A percentile compares a stretch with the other conserved stretches of the same genome.
These are phyloP conservation scores for Wolfiporia cocos DNA, from an alignment of 1,284 basidiomycete genomes.

Conservation along the genomic window DNA sequence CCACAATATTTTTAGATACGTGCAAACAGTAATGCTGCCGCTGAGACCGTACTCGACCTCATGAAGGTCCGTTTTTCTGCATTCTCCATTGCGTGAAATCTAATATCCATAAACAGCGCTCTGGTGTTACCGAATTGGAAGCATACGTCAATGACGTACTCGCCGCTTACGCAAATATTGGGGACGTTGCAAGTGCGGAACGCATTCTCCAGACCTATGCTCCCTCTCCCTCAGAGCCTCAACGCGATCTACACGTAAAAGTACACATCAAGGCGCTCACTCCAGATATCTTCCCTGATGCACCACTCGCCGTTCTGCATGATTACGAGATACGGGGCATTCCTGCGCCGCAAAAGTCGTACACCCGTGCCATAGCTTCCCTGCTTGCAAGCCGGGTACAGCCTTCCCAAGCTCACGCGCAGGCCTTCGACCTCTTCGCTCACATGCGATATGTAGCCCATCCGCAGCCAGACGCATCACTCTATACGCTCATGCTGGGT, in stretches of 20 bases:
- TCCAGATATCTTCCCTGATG: slow-evolving; percentile 38
- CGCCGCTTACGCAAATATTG: slow-evolving; percentile 39
- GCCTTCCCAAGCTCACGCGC: slow-evolving; percentile 49
- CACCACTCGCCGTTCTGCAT: slow-evolving; percentile 58
- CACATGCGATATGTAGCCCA: slow-evolving; percentile 97
- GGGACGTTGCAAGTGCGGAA: slow-evolving; percentile 42
- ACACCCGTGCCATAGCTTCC: slow-evolving; percentile 54
- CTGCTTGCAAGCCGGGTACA: slow-evolving; percentile 43
- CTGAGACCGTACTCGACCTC: slow-evolving; percentile 29
- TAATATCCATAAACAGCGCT: slow-evolving; percentile 25
- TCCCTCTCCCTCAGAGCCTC: slow-evolving; percentile 39
- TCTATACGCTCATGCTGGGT: slow-evolving; percentile 87
- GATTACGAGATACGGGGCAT: slow-evolving; percentile 53
- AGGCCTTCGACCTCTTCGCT: slow-evolving; percentile 90
- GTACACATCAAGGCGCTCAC: slow-evolving; percentile 43
- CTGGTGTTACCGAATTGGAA: slow-evolving; percentile 32
- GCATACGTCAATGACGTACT: slow-evolving; percentile 41
- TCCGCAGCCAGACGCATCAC: slow-evolving; percentile 63
- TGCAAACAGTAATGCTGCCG: slow-evolving; percentile 27
- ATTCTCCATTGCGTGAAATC: slow-evolving; percentile 1
- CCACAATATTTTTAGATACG: slow-evolving; percentile 24
- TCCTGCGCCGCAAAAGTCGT: slow-evolving; percentile 59
- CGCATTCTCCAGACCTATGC: slow-evolving; percentile 34
- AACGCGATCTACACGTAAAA: slow-evolving; percentile 66
- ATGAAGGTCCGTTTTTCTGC: slow-evolving; percentile 43